These are phyloP conservation scores for Yamadazyma trypodendri DNA, from an alignment of 1,139 yeast genomes.

Conservation along the genomic window DNA sequence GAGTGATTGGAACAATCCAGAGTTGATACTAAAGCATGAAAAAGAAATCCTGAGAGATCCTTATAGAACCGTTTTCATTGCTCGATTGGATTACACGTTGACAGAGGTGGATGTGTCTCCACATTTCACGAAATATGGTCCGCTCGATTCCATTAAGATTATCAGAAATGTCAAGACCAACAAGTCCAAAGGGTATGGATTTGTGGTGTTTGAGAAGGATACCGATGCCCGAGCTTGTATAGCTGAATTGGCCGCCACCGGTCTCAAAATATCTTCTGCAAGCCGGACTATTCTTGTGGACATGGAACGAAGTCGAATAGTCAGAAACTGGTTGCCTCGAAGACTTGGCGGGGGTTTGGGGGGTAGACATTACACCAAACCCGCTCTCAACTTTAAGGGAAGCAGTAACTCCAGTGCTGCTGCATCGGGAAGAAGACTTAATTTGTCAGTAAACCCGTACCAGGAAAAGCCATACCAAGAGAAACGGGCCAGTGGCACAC, in stretches of 20 bases:
- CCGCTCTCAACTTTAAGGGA: conserved; percentile 27
- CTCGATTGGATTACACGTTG: conserved; percentile 63
- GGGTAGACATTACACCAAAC: conserved; percentile 53
- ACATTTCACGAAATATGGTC: conserved; percentile 65
- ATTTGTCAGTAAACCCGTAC: conserved; percentile 19
- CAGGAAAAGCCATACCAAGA: conserved; percentile 3
- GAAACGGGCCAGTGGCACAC: too few relatives aligned
- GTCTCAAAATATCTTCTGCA: conserved; percentile 29
- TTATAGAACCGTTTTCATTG: conserved; percentile 72
- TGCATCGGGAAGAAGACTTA: conserved; percentile 40
- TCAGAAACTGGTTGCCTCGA: conserved; percentile 79
- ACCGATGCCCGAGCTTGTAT: conserved; percentile 58
- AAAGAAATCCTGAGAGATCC: conserved; percentile 68
- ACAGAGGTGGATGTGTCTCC: conserved; percentile 69
- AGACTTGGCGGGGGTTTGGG: conserved; percentile 68
- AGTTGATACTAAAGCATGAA: conserved; percentile 51
- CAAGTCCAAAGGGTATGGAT: conserved; percentile 80
- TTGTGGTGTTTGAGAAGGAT: conserved; percentile 66
- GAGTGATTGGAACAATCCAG: conserved; percentile 46
- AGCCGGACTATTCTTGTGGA: conserved; percentile 66
- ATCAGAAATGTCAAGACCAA: conserved; percentile 55
- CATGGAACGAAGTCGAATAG: conserved; percentile 77
- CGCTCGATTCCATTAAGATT: conserved; percentile 64
- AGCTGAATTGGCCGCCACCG: conserved; percentile 56
- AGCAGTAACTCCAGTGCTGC: conserved; percentile 55